phyloP scores from a whole-genome alignment of 345 rosid species.

The Jatropha curcas region DNA sequence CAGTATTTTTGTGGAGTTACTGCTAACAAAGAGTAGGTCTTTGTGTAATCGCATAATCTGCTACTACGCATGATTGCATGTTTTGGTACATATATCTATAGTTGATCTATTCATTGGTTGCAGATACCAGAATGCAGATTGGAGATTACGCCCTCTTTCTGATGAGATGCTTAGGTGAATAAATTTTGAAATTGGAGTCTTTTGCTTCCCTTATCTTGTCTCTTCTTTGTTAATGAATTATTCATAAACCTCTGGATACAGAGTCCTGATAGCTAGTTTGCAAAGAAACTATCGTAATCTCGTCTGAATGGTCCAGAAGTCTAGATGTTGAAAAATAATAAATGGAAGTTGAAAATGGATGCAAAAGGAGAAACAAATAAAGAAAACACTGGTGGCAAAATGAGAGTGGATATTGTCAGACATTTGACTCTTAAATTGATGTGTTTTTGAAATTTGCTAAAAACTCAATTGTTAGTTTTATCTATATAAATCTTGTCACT shows the following conservation, averaged over 20 bases:
- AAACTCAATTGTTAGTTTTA: background rate
- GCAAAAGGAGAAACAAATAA: too few species aligned
- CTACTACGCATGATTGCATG: background rate
- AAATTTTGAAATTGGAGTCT: background rate
- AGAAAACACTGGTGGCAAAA: background rate
- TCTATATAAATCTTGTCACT: background rate
- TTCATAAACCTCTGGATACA: background rate
- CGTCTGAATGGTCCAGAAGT: background rate
- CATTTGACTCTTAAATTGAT: background rate
- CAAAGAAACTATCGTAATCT: background rate
- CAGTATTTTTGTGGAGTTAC: conserved; percentile 70
- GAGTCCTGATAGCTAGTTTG: background rate
- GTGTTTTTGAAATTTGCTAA: background rate
- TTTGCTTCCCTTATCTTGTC: background rate
- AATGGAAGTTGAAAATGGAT: background rate
- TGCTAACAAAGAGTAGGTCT: conserved; percentile 83
- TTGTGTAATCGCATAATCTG: conserved; percentile 15
- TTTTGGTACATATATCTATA: background rate
- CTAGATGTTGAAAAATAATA: background rate
- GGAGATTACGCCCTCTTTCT: conserved; percentile 96
- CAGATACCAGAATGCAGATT: conserved; percentile 97
- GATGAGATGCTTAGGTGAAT: conserved; percentile 74
- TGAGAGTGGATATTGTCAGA: too few species aligned
- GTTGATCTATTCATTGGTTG: conserved; percentile 35
- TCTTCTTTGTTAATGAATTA: background rate